A percentile compares a stretch with the other conserved stretches of the same genome.
phyloP scores from a whole-genome alignment of 257 asterid genomes.

The Scutellaria barbata region DNA sequence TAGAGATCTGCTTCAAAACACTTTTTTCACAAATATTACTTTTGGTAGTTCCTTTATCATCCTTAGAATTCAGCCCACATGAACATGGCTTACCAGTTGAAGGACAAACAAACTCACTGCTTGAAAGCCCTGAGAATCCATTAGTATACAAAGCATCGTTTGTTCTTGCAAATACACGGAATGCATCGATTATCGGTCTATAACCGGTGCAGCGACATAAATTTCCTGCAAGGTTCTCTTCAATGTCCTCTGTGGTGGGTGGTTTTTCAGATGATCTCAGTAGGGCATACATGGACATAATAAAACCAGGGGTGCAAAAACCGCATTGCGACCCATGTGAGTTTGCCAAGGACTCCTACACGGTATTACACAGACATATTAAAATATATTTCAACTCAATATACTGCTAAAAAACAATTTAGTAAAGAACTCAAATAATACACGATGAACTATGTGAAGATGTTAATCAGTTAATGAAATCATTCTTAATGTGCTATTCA shows the following conservation, averaged over 20 bases:
- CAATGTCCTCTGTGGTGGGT: conserved; percentile 81
- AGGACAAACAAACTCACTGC: conserved; percentile 76
- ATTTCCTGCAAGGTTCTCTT: conserved; percentile 96
- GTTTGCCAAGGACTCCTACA: conserved; percentile 84
- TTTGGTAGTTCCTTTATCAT: conserved; percentile 38
- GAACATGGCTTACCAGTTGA: conserved; percentile 97
- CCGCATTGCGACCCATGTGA: conserved; percentile 98
- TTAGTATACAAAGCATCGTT: conserved; percentile 68
- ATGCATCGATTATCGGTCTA: conserved; percentile 94
- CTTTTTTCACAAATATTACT: conserved; percentile 36
- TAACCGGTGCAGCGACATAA: conserved; percentile 98
- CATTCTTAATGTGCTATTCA: too few species aligned
- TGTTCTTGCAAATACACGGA: conserved; percentile 81
- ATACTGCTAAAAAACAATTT: background rate
- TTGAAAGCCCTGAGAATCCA: conserved; percentile 46
- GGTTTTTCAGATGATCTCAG: conserved; percentile 71
- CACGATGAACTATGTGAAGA: too few species aligned
- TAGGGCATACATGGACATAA: conserved; percentile 95
- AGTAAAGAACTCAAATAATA: too few species aligned
- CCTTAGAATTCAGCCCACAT: conserved; percentile 53
- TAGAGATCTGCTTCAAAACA: conserved; percentile 58
- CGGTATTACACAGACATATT: conserved; percentile 28
- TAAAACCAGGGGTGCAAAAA: conserved; percentile 96
- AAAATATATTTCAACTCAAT: conserved; percentile 25
- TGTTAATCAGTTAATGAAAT: too few species aligned